Evolutionary conservation across 2,329 filamentous ascomycete species (phyloP).

Genomic region (Fusarium sp.): DNA sequence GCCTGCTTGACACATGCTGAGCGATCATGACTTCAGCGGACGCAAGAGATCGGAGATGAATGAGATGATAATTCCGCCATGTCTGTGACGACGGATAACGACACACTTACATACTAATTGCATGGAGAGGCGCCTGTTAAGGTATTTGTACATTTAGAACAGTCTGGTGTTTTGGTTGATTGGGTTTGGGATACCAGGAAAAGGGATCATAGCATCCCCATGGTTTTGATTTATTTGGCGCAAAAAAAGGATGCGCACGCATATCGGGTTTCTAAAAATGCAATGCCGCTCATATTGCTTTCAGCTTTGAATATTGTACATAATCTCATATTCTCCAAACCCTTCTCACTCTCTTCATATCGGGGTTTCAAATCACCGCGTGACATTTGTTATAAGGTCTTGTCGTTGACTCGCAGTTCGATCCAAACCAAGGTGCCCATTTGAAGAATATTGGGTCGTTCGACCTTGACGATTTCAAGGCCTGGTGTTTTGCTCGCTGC

Average conservation of each 20-base stretch:
- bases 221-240: slow-evolving; percentile 38
- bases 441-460: slow-evolving; percentile 64
- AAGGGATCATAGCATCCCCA: slow-evolving; percentile 30
- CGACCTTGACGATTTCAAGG: slow-evolving; percentile 66
- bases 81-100: slow-evolving; percentile 44
- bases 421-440: slow-evolving; percentile 69
- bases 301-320: slow-evolving; percentile 43
- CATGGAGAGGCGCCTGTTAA: slow-evolving; percentile 45
- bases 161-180: slow-evolving; percentile 40
- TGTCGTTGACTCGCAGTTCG: slow-evolving; percentile 61
- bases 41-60: slow-evolving; percentile 40
- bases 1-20: slow-evolving; percentile 82
- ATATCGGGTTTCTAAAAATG: slow-evolving; percentile 36
- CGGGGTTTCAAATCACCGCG: slow-evolving; percentile 23
- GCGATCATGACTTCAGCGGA: slow-evolving; percentile 28
- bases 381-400: slow-evolving; percentile 22
- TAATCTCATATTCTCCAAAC: slow-evolving; percentile 40
- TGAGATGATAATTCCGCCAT: slow-evolving; percentile 39
- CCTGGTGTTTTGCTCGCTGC: slow-evolving; percentile 62
- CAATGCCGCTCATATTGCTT: slow-evolving; percentile 46
- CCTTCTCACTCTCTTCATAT: slow-evolving; percentile 31
- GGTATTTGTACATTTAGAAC: slow-evolving; percentile 50
- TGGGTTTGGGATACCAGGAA: slow-evolving; percentile 40
- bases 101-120: slow-evolving; percentile 42
- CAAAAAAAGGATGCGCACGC: slow-evolving; percentile 34